Base-by-base conservation (phyloP, 2,329 filamentous ascomycete species). In the Apiospora pterosperma region DNA sequence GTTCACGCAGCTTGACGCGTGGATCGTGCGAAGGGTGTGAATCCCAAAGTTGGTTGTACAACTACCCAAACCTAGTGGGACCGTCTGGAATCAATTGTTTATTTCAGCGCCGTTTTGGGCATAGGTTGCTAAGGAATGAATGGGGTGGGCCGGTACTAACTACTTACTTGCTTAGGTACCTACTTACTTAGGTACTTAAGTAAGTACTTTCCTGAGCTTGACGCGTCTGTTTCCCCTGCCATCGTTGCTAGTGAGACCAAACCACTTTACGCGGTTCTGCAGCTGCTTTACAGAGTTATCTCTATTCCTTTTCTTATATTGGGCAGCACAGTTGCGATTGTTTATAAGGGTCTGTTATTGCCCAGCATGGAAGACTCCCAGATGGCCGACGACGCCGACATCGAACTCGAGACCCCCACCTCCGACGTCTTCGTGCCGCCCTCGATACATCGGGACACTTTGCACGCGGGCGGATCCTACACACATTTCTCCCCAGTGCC, bases 401-500 rank as follows among this genome's bases (percentile, higher is more conserved):
- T 75, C 64, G 72, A 70, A 65, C 72, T 75, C 69, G 76, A 77
- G 62, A 76, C 77, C 23, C 74, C 77, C 25, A 59, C 70, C 23
- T 62, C 74, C 64, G 69, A 69, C 68, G 69, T 75, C 66, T 92
- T 90, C 78, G 79, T 91, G 67, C 90, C 91, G 16, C 91, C 92
- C 7, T 93, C 90, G 19, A 84, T 94, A 70, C 79, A 90, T 77
- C 73, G 75, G 58, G 63, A 78, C 21, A 75, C 79, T 42, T 83
- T 93, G 67, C 79, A 91, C 70, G 75, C 82, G 44, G 91, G 91
- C 74, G 82, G 83, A 59, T 89, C 90, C 44, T 93, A 92, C 79
- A 84, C 86, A 12, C 85, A 93, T 77, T 92, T 89, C 80, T 92
- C 91, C 0, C 81, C 86, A 19, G 82, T 92, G 1, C 92, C 92